Evolutionary conservation across 2,329 filamentous ascomycete species (phyloP), one percentile per base, ranked within the genome.

Genomic region (Aspergillus unguis): DNA sequence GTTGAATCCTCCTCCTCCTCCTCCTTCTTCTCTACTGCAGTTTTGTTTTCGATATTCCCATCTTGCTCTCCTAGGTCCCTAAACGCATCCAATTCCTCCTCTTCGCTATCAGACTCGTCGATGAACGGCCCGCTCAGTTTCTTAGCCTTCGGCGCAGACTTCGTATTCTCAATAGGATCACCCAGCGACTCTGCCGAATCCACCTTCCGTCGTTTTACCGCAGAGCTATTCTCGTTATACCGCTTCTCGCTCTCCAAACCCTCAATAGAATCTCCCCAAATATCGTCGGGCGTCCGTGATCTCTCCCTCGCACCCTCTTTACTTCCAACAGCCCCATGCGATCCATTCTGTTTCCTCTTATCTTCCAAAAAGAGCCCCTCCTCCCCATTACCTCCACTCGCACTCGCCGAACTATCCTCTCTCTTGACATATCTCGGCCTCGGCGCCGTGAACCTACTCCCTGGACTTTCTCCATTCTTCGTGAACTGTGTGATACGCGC

Each of bases 51-150:
- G 11, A 32, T 50, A 0, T 46, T 23, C 23, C 37, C 10, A 9
- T 48, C 6, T 5, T 38, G 46, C 2, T 65, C 58, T 6, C 61
- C 50, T 23, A 60, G 43, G 6, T 62, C 64, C 7, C 51, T 54
- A 6, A 66, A 70, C 8, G 49, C 57, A 33, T 64, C 61, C 44
- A 69, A 52, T 9, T 71, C 74, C 10, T 72, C 74, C 6, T 80
- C 74, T 48, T 85, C 82, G 37, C 77, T 83, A 49, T 85, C 82
- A 1, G 76, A 77, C 62, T 75, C 71, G 44, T 74, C 71, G 36
- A 75, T 66, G 26, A 75, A 75, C 0, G 72, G 72, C 3, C 72
- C 72, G 49, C 60, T 70, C 2, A 58, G 53, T 36, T 62, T 55
- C 28, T 50, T 47, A 8, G 37, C 9, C 28, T 57, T 60, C 41